A percentile compares a stretch with the other conserved stretches of the same genome.
These are phyloP conservation scores for Schizosaccharomyces cryophilus DNA, from an alignment of 805 yeast species.

Conservation along the genomic window DNA sequence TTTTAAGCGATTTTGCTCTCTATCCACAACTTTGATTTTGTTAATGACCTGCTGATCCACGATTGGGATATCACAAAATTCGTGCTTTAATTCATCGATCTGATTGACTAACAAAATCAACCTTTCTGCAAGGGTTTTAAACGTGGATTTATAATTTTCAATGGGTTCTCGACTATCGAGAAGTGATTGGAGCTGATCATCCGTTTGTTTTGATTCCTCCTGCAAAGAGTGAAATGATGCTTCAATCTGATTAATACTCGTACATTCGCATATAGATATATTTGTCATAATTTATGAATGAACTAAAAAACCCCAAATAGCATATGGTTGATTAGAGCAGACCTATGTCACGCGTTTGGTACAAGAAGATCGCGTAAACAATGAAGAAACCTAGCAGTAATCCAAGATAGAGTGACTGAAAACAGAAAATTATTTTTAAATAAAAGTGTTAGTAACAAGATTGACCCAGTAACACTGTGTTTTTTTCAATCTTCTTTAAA, in stretches of 20 bases:
- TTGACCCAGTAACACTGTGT: no score
- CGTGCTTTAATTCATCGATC: not conserved
- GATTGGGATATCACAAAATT: slow-evolving; percentile 31
- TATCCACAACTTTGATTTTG: slow-evolving; percentile 43
- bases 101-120: not conserved
- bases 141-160: not conserved
- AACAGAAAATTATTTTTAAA: no score
- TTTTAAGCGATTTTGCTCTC: slow-evolving; percentile 40
- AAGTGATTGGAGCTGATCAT: not conserved
- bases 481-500: no score
- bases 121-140: not conserved
- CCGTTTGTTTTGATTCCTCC: not conserved
- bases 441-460: no score
- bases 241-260: not conserved
- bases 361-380: no score
- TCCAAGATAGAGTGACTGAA: no score
- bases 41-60: slow-evolving; percentile 44
- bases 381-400: no score
- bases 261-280: not conserved
- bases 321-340: not conserved
- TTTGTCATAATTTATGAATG: not conserved
- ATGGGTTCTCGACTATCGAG: not conserved
- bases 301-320: not conserved
- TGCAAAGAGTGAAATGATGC: not conserved
- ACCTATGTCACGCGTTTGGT: not conserved